These are phyloP conservation scores for Cordyceps militaris DNA, from an alignment of 2,329 filamentous ascomycete genomes.

Conservation along the genomic window DNA sequence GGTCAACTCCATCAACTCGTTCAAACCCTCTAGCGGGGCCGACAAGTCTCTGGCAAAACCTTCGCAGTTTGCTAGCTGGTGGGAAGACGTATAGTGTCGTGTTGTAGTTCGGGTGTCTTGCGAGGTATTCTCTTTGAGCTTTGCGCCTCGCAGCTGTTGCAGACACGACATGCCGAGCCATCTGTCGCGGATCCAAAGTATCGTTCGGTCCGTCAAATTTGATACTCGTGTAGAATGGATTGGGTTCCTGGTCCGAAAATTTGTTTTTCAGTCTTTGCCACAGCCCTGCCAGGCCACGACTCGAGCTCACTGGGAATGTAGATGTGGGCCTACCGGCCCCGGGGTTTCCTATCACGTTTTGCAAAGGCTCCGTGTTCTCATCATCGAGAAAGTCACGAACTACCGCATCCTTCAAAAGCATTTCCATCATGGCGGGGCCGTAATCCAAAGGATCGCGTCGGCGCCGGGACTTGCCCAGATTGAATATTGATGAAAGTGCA, in stretches of 20 bases:
- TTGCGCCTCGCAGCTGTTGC: slow-evolving; percentile 76
- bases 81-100: slow-evolving; percentile 82
- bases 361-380: slow-evolving; percentile 24
- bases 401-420: slow-evolving; percentile 93
- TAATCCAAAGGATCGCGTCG: slow-evolving; percentile 83
- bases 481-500: slow-evolving; percentile 64
- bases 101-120: slow-evolving; percentile 84
- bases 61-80: slow-evolving; percentile 69
- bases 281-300: slow-evolving; percentile 42
- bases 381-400: slow-evolving; percentile 93
- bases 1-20: slow-evolving; percentile 82
- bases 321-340: neutral
- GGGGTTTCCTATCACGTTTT: slow-evolving; percentile 23
- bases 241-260: slow-evolving; percentile 66
- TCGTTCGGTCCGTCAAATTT: slow-evolving; percentile 67
- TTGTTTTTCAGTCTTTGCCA: slow-evolving; percentile 54
- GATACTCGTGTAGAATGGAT: slow-evolving; percentile 83
- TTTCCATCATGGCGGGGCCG: slow-evolving; percentile 84
- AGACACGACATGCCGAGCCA: slow-evolving; percentile 85
- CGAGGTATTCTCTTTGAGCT: slow-evolving; percentile 85
- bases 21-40: slow-evolving; percentile 83
- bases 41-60: slow-evolving; percentile 80
- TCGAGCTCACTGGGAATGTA: neutral
- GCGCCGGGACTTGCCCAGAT: slow-evolving; percentile 51
- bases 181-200: slow-evolving; percentile 72